Base-by-base conservation (phyloP, 345 rosid genomes). In the Eucalyptus pauciflora region DNA sequence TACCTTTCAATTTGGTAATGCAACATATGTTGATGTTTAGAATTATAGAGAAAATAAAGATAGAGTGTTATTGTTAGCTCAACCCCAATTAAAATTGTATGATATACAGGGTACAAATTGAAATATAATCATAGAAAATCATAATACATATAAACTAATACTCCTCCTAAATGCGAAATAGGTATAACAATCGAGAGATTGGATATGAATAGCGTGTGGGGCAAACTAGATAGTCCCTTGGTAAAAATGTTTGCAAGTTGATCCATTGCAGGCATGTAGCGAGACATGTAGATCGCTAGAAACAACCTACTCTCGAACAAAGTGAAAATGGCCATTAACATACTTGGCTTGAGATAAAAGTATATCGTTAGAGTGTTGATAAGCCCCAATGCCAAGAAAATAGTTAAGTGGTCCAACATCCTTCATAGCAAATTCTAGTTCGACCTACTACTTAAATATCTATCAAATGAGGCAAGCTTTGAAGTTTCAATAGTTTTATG, bases 101-200 rank as follows among this genome's bases (percentile, higher is more conserved):
- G 37, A 64, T 64, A 29, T 64, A 3, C 2, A 0, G 1, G 31
- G 69, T 24, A 29, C 69, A 3, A 0, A 29, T 62, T 62, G 2
- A 62, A 29, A 29, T 13, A 62, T 29, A 62, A 62, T 62, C 31
- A 62, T 12, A 29, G 16, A 62, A 62, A 27, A 13, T 12, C n/a
- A 29, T 14, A 5, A 29, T 62, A 62, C 69, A 62, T 29, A 29
- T 62, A 13, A 62, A 62, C 2, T 16, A 16, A 67, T 62, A 15
- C 20, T 37, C 45, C 43, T 31, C 79, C 43, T 33, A 20, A 69
- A 69, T 69, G 4, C 22, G 2, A 31, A 16, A 41, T 69, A 69
- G 25, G 45, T 16, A 5, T 33, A 9, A 69, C 24, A 69, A 17
- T 6, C n/a, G n/a, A 69, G 7, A 33, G 24, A 33, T 31, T 33